Base-by-base conservation (phyloP, 1,284 basidiomycete species). In the Inonotus hispidus region DNA sequence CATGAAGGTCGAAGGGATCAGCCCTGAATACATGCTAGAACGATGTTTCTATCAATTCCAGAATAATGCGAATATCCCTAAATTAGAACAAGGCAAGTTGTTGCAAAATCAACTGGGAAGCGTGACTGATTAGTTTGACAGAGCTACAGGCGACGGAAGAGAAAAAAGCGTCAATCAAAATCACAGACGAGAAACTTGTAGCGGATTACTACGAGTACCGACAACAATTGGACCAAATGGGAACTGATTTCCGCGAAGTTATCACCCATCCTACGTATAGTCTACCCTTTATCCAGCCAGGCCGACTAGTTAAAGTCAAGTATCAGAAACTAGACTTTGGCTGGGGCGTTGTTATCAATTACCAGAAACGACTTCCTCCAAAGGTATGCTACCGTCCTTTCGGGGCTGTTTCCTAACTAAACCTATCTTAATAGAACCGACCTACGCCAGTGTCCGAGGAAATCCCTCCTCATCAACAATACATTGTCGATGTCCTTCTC, bases 21-120 rank as follows among this genome's bases (percentile, higher is more conserved):
- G 93, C 69, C 97, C 97, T 2, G 97, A 99, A 77, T 98, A 85
- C 74, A 99, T 99, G 97, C 82, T 99, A 19, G 93, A 98, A 74
- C 81, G 93, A 52, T 98, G 94, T 75, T 99, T 99, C 81, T 94
- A 91, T 81, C 97, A 99, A 74, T 98, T 98, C 76, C 97, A 99
- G 75, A 98, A 92, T 72, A 93, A 85, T 59, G 86, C 92, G 37
- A 90, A 89, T 27, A 89, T 99, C 41, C 97, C 97, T 0, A 75
- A 84, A 38, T 78, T 99, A 13, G 93, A 98, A 73, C 83, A 88
- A 66, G 89, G 94, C 93, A 23, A n/a, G 16, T 59, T 11, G 16
- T 13, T 27, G 11, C 21, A 7, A 16, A 52, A 35, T 16, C 1
- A 10, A 59, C 29, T 16, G 37, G 64, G 19, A 8, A 56, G 23